phyloP scores from a whole-genome alignment of 345 rosid species.

The Eucalyptus tenuipes region DNA sequence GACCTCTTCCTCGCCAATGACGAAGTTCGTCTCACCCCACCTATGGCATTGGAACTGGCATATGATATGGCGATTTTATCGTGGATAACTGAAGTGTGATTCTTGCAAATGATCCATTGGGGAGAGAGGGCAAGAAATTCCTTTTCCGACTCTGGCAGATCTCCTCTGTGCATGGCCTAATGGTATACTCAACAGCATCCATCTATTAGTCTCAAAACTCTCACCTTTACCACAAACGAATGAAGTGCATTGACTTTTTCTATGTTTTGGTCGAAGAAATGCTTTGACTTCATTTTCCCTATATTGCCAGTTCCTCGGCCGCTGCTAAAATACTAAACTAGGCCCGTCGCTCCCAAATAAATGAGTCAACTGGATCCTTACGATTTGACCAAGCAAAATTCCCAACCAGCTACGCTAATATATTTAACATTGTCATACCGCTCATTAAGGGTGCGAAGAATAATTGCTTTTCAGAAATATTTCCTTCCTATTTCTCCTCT shows the following conservation, averaged over 20 bases:
- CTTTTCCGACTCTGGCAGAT: background rate
- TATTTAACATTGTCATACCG: background rate
- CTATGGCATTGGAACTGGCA: background rate
- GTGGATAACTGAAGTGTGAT: background rate
- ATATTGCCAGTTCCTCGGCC: background rate
- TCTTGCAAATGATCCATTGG: background rate
- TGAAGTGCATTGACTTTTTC: background rate
- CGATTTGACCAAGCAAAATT: background rate
- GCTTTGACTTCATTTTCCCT: background rate
- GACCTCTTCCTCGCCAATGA: background rate
- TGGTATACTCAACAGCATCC: background rate
- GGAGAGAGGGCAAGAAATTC: background rate
- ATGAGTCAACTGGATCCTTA: background rate
- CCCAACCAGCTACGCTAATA: background rate
- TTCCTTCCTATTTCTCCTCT: rapidly evolving
- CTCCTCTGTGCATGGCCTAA: background rate
- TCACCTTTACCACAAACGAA: background rate
- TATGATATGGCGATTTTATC: background rate
- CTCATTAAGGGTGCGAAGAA: rapidly evolving
- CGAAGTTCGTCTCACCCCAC: background rate
- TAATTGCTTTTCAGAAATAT: rapidly evolving
- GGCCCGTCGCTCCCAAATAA: background rate
- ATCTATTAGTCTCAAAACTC: background rate
- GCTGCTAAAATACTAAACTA: background rate
- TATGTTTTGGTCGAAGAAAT: background rate